phyloP scores from a whole-genome alignment of 257 asterid species.

The Plectranthus barbatus region DNA sequence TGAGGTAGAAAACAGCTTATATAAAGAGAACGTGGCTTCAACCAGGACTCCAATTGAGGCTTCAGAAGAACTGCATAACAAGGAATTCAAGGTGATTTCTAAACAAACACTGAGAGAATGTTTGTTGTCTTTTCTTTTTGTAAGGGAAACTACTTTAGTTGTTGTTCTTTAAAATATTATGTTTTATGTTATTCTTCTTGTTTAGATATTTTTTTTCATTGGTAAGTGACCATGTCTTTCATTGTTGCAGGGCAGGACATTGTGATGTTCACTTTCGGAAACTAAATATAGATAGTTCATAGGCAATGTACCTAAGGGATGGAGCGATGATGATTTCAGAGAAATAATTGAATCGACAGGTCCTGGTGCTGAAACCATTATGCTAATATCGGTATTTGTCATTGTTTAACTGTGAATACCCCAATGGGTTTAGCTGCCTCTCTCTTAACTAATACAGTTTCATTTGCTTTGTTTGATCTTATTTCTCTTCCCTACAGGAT shows the following conservation, averaged over 20 bases:
- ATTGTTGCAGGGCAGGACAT: conserved; percentile 67
- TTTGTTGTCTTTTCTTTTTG: too few species aligned
- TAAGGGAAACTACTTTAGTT: too few species aligned
- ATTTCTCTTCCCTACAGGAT: conserved; percentile 44
- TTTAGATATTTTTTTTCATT: background rate
- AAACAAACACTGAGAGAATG: background rate
- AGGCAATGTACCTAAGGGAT: conserved; percentile 47
- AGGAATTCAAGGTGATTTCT: conserved; percentile 71
- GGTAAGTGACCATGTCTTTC: conserved; percentile 11
- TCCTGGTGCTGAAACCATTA: conserved; percentile 84
- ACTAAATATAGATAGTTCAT: conserved; percentile 82
- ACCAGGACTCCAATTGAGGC: too few species aligned
- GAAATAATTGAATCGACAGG: conserved; percentile 66
- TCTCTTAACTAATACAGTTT: background rate
- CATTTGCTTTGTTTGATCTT: conserved; percentile 14
- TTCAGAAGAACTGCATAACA: conserved; percentile 63
- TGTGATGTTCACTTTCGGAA: conserved; percentile 84
- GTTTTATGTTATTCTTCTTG: background rate
- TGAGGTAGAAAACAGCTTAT: too few species aligned
- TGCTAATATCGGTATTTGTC: conserved; percentile 72
- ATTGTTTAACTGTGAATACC: conserved; percentile 1
- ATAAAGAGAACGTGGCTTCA: too few species aligned
- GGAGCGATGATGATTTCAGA: conserved; percentile 71
- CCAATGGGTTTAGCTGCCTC: background rate
- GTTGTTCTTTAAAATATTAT: too few species aligned